Conservation (phyloP, 192 early-diverging fungal species). For the Podila verticillata region DNA sequence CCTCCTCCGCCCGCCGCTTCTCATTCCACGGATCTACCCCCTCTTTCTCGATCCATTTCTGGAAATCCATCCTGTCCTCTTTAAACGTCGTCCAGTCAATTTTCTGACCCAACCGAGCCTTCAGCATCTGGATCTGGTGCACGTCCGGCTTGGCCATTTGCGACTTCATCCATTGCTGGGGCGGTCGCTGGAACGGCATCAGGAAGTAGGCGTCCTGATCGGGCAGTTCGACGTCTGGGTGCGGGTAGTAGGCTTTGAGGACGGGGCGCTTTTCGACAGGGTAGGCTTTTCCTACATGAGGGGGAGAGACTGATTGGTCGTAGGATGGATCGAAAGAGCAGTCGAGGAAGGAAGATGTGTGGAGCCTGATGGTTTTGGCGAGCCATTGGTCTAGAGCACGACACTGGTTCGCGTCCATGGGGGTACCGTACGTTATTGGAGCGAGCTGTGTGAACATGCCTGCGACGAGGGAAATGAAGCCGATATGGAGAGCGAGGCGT, state of each 20-base stretch:
- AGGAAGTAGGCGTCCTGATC: slow-evolving; percentile 5
- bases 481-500: not conserved
- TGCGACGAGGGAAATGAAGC: not conserved
- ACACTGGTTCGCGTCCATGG: not conserved
- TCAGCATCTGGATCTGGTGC: not conserved
- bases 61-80: not conserved
- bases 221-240: not conserved
- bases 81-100: not conserved
- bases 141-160: not conserved
- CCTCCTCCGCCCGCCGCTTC: not conserved
- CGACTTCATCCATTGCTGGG: slow-evolving; percentile 5
- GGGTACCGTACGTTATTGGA: slow-evolving; percentile 14
- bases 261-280: slow-evolving; percentile 4
- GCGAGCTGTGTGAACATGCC: slow-evolving; percentile 7
- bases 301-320: not conserved
- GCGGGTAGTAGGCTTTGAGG: slow-evolving; percentile 4
- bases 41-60: not conserved
- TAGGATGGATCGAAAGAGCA: not conserved
- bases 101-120: not conserved
- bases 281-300: not conserved
- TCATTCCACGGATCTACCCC: not conserved
- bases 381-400: not conserved
- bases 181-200: slow-evolving; percentile 24
- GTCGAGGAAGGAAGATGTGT: not conserved
- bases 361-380: not conserved